These are phyloP conservation scores for Stereum hirsutum DNA, from an alignment of 1,284 basidiomycete genomes.

Conservation along the genomic window DNA sequence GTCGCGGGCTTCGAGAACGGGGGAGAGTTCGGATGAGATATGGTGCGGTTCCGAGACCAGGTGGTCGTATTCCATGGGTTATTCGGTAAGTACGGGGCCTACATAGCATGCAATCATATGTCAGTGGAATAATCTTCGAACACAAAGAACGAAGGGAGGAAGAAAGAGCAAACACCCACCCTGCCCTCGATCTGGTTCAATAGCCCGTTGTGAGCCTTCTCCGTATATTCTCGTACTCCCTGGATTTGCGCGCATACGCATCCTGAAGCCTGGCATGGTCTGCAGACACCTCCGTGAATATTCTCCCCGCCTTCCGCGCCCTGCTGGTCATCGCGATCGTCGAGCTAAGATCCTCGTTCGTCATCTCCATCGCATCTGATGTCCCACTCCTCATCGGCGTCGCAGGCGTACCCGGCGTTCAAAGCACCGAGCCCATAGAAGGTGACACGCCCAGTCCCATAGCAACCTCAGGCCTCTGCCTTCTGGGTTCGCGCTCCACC, in stretches of 20 bases:
- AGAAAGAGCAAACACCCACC: conserved; percentile 40
- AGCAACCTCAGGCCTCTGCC: conserved; percentile 52
- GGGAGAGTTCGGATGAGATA: conserved; percentile 72
- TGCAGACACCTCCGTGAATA: conserved; percentile 84
- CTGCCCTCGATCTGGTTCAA: conserved; percentile 83
- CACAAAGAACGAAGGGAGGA: background rate
- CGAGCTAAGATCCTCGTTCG: conserved; percentile 72
- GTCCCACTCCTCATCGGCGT: conserved; percentile 34
- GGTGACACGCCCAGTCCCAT: too few relatives aligned
- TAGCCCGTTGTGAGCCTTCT: conserved; percentile 63
- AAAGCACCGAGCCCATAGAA: too few relatives aligned
- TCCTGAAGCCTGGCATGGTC: conserved; percentile 82
- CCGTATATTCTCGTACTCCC: conserved; percentile 78
- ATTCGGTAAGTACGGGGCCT: conserved; percentile 87
- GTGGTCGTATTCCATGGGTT: conserved; percentile 79
- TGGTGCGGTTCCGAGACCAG: conserved; percentile 70
- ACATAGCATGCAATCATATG: background rate
- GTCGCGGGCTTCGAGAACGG: conserved; percentile 64
- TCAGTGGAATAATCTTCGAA: too few relatives aligned
- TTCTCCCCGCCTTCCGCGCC: conserved; percentile 72
- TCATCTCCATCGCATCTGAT: conserved; percentile 27
- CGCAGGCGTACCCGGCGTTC: too few relatives aligned
- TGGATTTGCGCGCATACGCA: conserved; percentile 66
- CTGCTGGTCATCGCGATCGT: conserved; percentile 79
- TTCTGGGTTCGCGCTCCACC: conserved; percentile 46